These are phyloP conservation scores for Pontederia paniculata DNA, from an alignment of 176 grass and related monocot genomes.

Conservation along the genomic window DNA sequence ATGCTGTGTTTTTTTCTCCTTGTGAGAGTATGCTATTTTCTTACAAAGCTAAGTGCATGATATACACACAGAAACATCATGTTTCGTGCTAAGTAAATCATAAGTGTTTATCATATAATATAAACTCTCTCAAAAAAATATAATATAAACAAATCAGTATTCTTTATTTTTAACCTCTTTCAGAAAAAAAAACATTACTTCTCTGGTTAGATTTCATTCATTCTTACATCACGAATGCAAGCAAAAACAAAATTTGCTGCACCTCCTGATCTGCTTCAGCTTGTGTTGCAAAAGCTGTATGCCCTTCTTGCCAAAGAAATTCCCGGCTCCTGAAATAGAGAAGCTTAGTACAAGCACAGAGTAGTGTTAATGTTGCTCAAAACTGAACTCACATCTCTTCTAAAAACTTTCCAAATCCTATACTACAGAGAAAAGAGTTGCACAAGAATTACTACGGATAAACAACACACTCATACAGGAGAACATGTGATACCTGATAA, in stretches of 20 bases:
- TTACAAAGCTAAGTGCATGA: no score
- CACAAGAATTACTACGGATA: background rate
- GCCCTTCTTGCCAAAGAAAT: slow-evolving; percentile 97
- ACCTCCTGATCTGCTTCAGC: slow-evolving; percentile 95
- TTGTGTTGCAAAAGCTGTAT: slow-evolving; percentile 91
- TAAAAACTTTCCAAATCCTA: no score
- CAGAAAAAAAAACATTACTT: no score
- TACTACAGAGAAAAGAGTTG: no score
- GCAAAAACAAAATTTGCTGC: background rate
- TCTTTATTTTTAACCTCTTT: no score
- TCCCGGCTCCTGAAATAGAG: slow-evolving; percentile 65
- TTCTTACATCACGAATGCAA: background rate
- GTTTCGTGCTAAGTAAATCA: no score
- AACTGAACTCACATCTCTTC: background rate
- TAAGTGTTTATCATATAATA: no score
- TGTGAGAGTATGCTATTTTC: no score
- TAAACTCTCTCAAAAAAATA: no score
- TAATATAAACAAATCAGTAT: no score
- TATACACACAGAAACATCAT: no score
- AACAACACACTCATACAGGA: background rate
- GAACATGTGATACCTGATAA: slow-evolving; percentile 46
- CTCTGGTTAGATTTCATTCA: slow-evolving; percentile 4
- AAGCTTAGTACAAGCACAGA: background rate
- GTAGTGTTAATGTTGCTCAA: background rate
- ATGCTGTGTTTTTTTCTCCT: no score